Percentiles rank a stretch among this genome's conserved stretches.
phyloP scores from a whole-genome alignment of 495 filamentous ascomycete species.

The Aspergillus campestris region DNA sequence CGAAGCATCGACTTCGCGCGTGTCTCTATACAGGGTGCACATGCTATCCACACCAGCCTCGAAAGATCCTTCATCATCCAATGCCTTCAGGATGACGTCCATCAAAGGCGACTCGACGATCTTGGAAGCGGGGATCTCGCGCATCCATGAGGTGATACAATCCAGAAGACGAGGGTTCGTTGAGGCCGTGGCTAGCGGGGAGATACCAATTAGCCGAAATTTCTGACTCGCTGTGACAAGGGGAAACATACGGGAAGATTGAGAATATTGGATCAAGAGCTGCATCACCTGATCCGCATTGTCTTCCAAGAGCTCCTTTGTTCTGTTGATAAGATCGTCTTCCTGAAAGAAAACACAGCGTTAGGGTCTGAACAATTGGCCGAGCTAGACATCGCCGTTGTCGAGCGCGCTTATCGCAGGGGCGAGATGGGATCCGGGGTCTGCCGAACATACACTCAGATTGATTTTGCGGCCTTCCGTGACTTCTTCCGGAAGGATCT shows the following conservation, averaged over 20 bases:
- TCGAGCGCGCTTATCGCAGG: conserved; percentile 10
- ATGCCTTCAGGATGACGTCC: conserved; percentile 65
- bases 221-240: not conserved
- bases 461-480: conserved; percentile 98
- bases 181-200: conserved; percentile 49
- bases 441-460: conserved; percentile 82
- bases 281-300: conserved; percentile 81
- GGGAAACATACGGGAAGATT: conserved; percentile 68
- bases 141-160: conserved; percentile 93
- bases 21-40: conserved; percentile 85
- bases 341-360: conserved; percentile 54
- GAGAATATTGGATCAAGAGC: conserved; percentile 78
- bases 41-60: conserved; percentile 90
- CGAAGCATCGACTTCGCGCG: conserved; percentile 79
- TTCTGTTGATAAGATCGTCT: conserved; percentile 78
- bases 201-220: not conserved
- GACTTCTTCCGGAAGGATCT: conserved; percentile 95
- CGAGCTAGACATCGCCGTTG: conserved; percentile 11
- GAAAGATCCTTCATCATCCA: conserved; percentile 68
- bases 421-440: conserved; percentile 15
- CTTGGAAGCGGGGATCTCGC: conserved; percentile 75
- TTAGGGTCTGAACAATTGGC: conserved; percentile 36
- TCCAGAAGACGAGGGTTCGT: conserved; percentile 86
- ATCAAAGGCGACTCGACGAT: conserved; percentile 83
- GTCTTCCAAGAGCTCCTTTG: conserved; percentile 77